Conservation (phyloP, 371 early-diverging fungal species). For the Encephalitozoon hellem region DNA sequence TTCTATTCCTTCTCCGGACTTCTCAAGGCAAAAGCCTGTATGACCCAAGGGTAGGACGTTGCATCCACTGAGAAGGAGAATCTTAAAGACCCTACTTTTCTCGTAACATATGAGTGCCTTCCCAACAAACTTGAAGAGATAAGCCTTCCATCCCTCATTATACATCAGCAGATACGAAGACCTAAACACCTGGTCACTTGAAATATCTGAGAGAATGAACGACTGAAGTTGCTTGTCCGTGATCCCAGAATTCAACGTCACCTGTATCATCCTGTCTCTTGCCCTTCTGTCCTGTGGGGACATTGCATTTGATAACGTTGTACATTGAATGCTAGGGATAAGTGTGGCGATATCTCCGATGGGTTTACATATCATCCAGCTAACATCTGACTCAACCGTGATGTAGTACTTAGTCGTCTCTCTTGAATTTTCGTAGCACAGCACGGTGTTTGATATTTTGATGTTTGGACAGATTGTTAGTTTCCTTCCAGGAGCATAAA, state of each 20-base stretch:
- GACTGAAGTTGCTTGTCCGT: background rate
- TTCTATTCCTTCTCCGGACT: background rate
- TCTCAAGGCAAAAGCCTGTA: background rate
- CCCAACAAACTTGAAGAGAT: constrained; percentile 23
- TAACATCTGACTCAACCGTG: background rate
- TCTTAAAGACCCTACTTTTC: constrained; percentile 3
- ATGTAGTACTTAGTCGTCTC: constrained; percentile 11
- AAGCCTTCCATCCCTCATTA: constrained; percentile 3
- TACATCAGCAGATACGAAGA: constrained; percentile 18
- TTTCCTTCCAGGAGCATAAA: background rate
- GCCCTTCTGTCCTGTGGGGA: background rate
- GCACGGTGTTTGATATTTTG: background rate
- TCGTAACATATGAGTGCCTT: constrained; percentile 30
- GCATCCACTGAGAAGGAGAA: constrained; percentile 10
- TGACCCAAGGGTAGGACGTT: background rate
- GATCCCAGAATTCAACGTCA: background rate
- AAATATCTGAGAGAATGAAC: constrained; percentile 21
- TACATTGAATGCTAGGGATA: background rate
- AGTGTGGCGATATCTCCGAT: background rate
- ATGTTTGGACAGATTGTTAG: background rate
- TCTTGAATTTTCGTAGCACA: background rate
- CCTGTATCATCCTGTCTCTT: background rate
- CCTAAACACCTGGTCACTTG: background rate
- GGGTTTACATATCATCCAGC: background rate
- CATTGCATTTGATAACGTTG: background rate